Evolutionary conservation across 2,329 filamentous ascomycete species (phyloP), one percentile per base, ranked within the genome.

Genomic region (Microcera coccophila): DNA sequence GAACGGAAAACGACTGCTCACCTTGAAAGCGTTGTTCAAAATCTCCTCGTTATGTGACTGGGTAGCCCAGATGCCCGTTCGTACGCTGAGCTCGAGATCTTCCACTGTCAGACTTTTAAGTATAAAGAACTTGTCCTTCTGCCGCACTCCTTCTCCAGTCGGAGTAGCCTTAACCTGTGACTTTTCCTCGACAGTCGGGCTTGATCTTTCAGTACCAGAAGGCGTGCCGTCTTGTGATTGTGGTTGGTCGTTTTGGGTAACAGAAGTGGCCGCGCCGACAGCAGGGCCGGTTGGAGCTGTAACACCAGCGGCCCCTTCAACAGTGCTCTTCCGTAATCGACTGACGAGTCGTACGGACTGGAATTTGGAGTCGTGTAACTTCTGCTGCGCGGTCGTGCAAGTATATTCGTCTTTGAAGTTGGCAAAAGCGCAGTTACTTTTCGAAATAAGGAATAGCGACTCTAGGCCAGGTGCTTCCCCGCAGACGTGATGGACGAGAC

Each of bases 361-460:
- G 55, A 96, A 96, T 42, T 85, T 84, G 2, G 90, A 95, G 59
- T 97, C 90, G 63, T 97, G 89, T 34, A 97, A 85, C 53, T 87
- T 82, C 35, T 82, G 77, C 70, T 95, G 87, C 0, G 91, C 91
- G 8, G 79, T 75, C 5, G 78, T 69, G 60, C 90, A 96, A 4
- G 82, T 81, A 3, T 73, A 69, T 57, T 95, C 90, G 38, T 88
- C 85, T 49, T 84, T 87, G 63, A 94, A 97, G 60, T 97, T 97
- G 52, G 95, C 89, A 69, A 97, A 97, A 0, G 90, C 91, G 60
- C 91, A 97, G 61, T 96, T 96, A 63, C 90, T 96, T 64, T 96
- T 96, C 0, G 90, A 91, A 31, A 97, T 97, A 26, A 97, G 71
- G 54, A 97, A 96, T 1, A 97, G 72, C 36, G 90, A 95, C 62